These are phyloP conservation scores for Talaromyces nanjingensis DNA, from an alignment of 495 filamentous ascomycete species.

Conservation along the genomic window DNA sequence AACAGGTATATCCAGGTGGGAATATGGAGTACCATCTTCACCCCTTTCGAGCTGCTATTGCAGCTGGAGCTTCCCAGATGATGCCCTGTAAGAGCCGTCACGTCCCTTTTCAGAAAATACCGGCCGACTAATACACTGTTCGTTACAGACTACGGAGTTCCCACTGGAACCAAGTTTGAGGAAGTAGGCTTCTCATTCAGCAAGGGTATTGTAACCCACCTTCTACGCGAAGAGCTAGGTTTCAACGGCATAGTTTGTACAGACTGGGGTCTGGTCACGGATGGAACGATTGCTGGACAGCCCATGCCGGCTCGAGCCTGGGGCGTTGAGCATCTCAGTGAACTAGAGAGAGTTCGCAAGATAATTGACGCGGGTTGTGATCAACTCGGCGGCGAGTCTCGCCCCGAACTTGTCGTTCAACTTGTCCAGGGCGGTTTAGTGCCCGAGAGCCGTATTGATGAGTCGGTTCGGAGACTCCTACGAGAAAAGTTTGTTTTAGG, in stretches of 20 bases:
- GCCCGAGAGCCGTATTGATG: slow-evolving; percentile 10
- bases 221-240: slow-evolving; percentile 26
- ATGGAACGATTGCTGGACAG: background rate
- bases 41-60: background rate
- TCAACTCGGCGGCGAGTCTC: slow-evolving; percentile 29
- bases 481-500: slow-evolving; percentile 14
- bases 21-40: background rate
- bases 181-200: slow-evolving; percentile 18
- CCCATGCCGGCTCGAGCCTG: background rate
- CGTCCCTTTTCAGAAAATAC: too few species aligned
- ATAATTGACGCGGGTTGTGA: slow-evolving; percentile 30
- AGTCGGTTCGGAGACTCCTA: slow-evolving; percentile 10
- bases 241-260: slow-evolving; percentile 28
- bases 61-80: background rate
- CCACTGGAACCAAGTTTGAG: slow-evolving; percentile 13
- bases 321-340: background rate
- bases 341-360: slow-evolving; percentile 14
- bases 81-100: background rate
- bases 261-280: slow-evolving; percentile 24
- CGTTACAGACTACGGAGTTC: slow-evolving; percentile 5
- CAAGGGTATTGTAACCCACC: slow-evolving; percentile 23
- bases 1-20: background rate
- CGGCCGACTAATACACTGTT: too few species aligned
- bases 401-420: slow-evolving; percentile 23
- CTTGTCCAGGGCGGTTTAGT: slow-evolving; percentile 5